Percentiles rank a stretch among this genome's conserved stretches.
phyloP scores from a whole-genome alignment of 176 grass and related monocot genomes.

The Miscanthus lutarioriparius region DNA sequence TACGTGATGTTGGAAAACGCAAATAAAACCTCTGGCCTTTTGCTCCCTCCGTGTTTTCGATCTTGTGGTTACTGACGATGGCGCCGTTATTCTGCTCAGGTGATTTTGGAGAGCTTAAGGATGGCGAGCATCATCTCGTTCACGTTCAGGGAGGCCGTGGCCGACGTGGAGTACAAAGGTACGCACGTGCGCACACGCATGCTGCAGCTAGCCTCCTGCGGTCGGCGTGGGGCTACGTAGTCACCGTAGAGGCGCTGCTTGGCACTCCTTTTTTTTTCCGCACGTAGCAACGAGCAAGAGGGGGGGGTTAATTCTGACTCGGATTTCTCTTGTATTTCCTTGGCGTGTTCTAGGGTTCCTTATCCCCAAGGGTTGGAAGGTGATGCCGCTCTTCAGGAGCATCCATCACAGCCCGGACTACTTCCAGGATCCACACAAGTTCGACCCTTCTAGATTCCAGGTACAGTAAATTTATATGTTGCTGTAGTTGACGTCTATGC shows the following conservation, averaged over 20 bases:
- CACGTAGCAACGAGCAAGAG: background rate
- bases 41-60: too few species aligned
- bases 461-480: conserved; percentile 24
- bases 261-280: background rate
- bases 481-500: conserved; percentile 13
- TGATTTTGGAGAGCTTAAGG: conserved; percentile 96
- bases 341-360: conserved; percentile 68
- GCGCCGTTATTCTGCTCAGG: conserved; percentile 41
- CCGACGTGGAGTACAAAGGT: conserved; percentile 99
- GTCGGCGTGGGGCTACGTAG: conserved; percentile 17
- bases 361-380: conserved; percentile 98
- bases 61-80: conserved; percentile 36
- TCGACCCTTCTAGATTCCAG: conserved; percentile 92
- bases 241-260: conserved; percentile 1
- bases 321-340: background rate
- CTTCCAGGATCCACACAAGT: conserved; percentile 76
- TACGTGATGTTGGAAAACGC: background rate
- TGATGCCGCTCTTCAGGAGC: conserved; percentile 98
- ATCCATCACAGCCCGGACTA: conserved; percentile 80
- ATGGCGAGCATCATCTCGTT: conserved; percentile 98
- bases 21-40: background rate
- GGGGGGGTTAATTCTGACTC: conserved; percentile 20
- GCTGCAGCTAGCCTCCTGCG: background rate
- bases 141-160: conserved; percentile 94
- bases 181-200: conserved; percentile 30